A percentile compares a stretch with the other conserved stretches of the same genome.
Conservation (phyloP, 495 filamentous ascomycete genomes). For the Penicillium salamii region DNA sequence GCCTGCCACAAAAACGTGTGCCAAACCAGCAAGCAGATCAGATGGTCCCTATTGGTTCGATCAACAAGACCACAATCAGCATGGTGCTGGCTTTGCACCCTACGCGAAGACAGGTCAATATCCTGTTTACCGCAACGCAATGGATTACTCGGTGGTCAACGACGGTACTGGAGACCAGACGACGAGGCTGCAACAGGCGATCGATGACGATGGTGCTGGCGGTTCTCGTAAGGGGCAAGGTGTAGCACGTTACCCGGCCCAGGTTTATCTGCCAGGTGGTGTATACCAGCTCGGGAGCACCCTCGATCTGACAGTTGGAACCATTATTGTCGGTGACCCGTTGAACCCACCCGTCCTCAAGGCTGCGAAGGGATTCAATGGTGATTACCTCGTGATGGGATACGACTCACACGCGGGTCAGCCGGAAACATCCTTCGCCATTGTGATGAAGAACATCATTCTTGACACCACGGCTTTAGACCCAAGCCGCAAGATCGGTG, state of each 20-base stretch:
- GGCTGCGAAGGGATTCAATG: conserved; percentile 28
- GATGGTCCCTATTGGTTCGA: conserved; percentile 33
- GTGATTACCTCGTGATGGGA: conserved; percentile 30
- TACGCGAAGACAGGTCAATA: conserved; percentile 38
- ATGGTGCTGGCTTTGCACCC: conserved; percentile 35
- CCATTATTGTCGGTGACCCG: conserved; percentile 44
- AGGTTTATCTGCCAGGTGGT: conserved; percentile 49
- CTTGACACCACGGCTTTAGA: conserved; percentile 36
- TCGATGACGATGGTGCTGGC: conserved; percentile 33
- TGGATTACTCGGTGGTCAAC: conserved; percentile 49
- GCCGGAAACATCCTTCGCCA: conserved; percentile 42
- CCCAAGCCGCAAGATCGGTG: conserved; percentile 28
- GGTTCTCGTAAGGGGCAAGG: conserved; percentile 38
- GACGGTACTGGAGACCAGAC: conserved; percentile 49
- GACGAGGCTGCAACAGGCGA: conserved; percentile 33
- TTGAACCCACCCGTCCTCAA: conserved; percentile 35
- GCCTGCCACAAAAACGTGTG: conserved; percentile 19
- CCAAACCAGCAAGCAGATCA: conserved; percentile 2
- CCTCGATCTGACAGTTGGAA: conserved; percentile 42
- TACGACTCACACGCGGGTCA: conserved; percentile 32
- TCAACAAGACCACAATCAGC: conserved; percentile 28
- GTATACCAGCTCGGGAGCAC: conserved; percentile 40
- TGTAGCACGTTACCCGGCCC: conserved; percentile 46
- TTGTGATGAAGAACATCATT: conserved; percentile 39
- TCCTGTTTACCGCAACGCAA: conserved; percentile 55